These are phyloP conservation scores for Fraxinus xanthoxyloides DNA, from an alignment of 305 asterid genomes.

Conservation along the genomic window DNA sequence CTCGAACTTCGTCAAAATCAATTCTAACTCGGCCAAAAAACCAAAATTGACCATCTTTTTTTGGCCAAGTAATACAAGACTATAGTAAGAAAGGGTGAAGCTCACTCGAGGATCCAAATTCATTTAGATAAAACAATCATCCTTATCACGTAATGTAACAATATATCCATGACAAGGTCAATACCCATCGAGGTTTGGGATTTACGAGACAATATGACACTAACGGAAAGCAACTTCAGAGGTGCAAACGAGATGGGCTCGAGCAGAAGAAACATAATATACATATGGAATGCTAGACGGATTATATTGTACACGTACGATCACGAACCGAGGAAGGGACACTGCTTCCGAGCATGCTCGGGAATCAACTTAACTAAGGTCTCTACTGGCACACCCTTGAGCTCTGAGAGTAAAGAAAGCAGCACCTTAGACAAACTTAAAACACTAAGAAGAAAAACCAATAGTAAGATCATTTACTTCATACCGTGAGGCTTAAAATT, in stretches of 20 bases:
- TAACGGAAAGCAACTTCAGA: slow-evolving; percentile 19
- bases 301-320: slow-evolving; percentile 21
- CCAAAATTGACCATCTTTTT: background rate
- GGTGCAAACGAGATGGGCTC: slow-evolving; percentile 16
- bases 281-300: slow-evolving; percentile 13
- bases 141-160: slow-evolving; percentile 22
- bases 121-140: background rate
- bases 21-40: background rate
- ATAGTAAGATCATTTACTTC: background rate
- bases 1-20: background rate
- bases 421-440: background rate
- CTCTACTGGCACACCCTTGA: slow-evolving; percentile 78
- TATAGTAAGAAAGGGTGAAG: background rate
- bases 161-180: slow-evolving; percentile 12
- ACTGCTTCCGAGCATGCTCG: slow-evolving; percentile 85
- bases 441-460: background rate
- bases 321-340: slow-evolving; percentile 63
- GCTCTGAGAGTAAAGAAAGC: slow-evolving; percentile 48
- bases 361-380: slow-evolving; percentile 69
- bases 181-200: slow-evolving; percentile 4
- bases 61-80: background rate
- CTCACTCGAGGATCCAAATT: background rate
- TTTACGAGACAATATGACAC: slow-evolving; percentile 27
- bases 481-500: slow-evolving; percentile 93
- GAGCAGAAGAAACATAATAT: slow-evolving; percentile 9